Base-by-base conservation (phyloP, 1,284 basidiomycete species). In the Ceratobasidium sp. region DNA sequence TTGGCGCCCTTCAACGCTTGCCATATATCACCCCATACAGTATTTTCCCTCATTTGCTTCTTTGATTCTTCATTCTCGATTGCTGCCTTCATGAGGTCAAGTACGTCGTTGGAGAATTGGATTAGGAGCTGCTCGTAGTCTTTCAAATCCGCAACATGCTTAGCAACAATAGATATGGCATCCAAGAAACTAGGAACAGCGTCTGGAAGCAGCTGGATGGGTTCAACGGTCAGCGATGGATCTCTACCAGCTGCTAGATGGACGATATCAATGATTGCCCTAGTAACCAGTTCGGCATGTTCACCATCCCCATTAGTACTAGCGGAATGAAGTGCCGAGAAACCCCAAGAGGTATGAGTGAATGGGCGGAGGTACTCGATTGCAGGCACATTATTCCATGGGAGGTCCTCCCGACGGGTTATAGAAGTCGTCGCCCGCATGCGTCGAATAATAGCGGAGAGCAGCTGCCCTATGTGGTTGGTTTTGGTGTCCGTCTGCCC, bases 381-480 rank as follows among this genome's bases (percentile, higher is more conserved):
- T 10, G 63, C 63, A 13, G 63, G 63, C 12, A 66, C n/a, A 13
- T 49, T 26, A 44, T 66, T 66, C 63, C 63, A 66, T 23, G 63
- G 63, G 40, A 66, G 23, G 18, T 66, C 40, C 23, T 68, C 39
- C 20, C 20, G 39, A 23, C 26, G 58, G 4, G 10, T 33, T 9
- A 5, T 13, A 13, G 28, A 13, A 9, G 28, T 5, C 6, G 9
- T 13, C 2, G 13, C 33, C 2, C 58, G 58, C 58, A 60, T 60
- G 5, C 58, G 58, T 33, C 58, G 58, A 12, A 39, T 28, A 12
- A 60, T 60, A 12, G 58, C 58, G 15, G 28, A 13, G 10, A 33
- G 58, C 5, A 60, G 13, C 5, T 12, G 28, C 12, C 20, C 58
- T 5, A 60, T 28, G 28, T 28, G 13, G 9, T 53, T 42, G 20